Conservation (phyloP, 2,329 filamentous ascomycete genomes). For the Arthrobotrys entomopaga region DNA sequence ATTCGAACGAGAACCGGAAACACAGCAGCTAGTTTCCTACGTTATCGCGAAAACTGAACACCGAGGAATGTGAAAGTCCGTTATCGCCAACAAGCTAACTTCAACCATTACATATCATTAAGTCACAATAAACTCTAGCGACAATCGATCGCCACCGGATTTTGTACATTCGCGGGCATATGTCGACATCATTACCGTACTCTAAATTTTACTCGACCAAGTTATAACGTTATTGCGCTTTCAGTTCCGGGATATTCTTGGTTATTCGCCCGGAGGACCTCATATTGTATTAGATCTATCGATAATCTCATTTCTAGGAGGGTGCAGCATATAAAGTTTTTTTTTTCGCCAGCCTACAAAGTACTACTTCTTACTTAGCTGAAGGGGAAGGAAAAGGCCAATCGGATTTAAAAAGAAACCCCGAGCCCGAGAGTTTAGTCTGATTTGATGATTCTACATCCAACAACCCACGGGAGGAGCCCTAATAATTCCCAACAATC, state of each 20-base stretch:
- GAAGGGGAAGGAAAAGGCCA: background rate
- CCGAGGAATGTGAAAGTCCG: constrained; percentile 35
- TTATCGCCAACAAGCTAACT: constrained; percentile 40
- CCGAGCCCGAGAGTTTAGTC: constrained; percentile 13
- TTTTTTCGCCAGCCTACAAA: background rate
- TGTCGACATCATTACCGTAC: too few relatives aligned
- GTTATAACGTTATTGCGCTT: too few relatives aligned
- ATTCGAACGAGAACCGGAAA: constrained; percentile 30
- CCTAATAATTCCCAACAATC: constrained; percentile 14
- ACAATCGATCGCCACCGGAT: too few relatives aligned
- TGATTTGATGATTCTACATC: constrained; percentile 48
- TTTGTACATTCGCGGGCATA: too few relatives aligned
- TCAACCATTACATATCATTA: constrained; percentile 4
- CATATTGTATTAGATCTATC: too few relatives aligned
- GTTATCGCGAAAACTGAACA: constrained; percentile 44
- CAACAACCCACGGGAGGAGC: constrained; percentile 45
- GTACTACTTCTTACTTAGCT: background rate
- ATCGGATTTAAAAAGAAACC: constrained; percentile 3
- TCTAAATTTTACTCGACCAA: too few relatives aligned
- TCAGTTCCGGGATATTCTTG: too few relatives aligned
- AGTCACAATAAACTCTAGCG: too few relatives aligned
- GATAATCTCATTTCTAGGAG: too few relatives aligned
- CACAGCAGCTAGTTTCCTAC: constrained; percentile 48
- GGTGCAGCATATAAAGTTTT: too few relatives aligned
- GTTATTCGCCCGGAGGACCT: too few relatives aligned